Base-by-base conservation (phyloP, 345 rosid species). In the Acer negundo region DNA sequence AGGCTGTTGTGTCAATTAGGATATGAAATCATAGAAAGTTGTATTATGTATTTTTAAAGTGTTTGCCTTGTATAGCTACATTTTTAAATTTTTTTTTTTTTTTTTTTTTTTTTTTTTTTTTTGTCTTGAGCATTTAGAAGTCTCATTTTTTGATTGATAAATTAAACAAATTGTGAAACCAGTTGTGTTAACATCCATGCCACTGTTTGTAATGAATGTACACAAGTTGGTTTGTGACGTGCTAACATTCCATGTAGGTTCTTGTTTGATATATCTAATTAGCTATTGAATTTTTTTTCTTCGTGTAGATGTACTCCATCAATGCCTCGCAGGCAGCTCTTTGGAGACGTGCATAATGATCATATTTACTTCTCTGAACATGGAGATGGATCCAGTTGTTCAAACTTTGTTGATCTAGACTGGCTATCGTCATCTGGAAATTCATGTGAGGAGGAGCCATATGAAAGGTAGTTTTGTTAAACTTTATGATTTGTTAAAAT, bases 391-490 rank as follows among this genome's bases (percentile, higher is more conserved):
- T 86, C 87, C 70, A 94, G 84, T 80, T 89, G 80, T 87, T 97
- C 97, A 44, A 97, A 97, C 85, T 97, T 97, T 84, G 85, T 97
- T 79, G 98, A 97, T 83, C 78, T 94, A 49, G 98, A 94, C 78
- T 89, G 97, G 96, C 89, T 97, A 44, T 97, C 98, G 6, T 97
- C 98, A 38, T 91, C 97, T 1, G 98, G 92, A 75, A 94, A 90
- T 80, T 92, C 97, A 72, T 93, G 92, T 7, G 97, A 97, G 70
- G 97, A 93, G 58, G 97, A 97, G 80, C 91, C 82, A 64, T 88
- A 82, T 79, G 92, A 89, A 84, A 97, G 99, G 99, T 97, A 91
- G 56, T 56, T 80, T 73, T 44, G 31, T 78, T 24, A 28, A 53
- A 65, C 40, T 53, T 2, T 38, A 19, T 12, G 42, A 59, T 61